Conservation (phyloP, 306 rosid species). For the Prosopis cineraria region DNA sequence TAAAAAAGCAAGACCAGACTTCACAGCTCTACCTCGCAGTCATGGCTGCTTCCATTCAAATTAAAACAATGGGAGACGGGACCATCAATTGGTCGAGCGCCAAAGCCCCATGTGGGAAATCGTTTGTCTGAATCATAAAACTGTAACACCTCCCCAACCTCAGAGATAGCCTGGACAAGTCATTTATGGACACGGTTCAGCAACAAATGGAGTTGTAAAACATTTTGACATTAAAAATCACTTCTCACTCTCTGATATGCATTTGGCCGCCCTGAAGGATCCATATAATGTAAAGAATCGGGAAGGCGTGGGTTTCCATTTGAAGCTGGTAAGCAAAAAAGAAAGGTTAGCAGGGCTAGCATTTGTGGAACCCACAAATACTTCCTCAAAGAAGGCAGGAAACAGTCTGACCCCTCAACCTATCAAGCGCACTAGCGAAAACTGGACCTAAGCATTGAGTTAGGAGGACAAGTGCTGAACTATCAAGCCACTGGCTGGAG, state of each 20-base stretch:
- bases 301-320: constrained; percentile 90
- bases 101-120: constrained; percentile 86
- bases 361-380: constrained; percentile 28
- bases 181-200: constrained; percentile 30
- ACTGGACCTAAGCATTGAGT: constrained; percentile 31
- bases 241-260: constrained; percentile 83
- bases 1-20: constrained; percentile 25
- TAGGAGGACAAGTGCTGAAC: constrained; percentile 20
- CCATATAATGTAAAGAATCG: constrained; percentile 87
- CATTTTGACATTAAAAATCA: constrained; percentile 17
- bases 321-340: constrained; percentile 66
- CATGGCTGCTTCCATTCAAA: constrained; percentile 78
- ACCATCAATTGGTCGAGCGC: constrained; percentile 86
- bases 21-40: constrained; percentile 63
- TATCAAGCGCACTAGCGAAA: constrained; percentile 27
- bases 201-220: constrained; percentile 7
- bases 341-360: background rate
- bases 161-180: constrained; percentile 68
- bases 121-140: constrained; percentile 80
- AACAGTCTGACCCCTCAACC: constrained; percentile 28
- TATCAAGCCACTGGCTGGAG: constrained; percentile 20
- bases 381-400: constrained; percentile 14
- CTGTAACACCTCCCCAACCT: constrained; percentile 82
- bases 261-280: constrained; percentile 78
- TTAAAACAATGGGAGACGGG: constrained; percentile 90